Percentiles rank a stretch among this genome's conserved stretches.
Conservation (phyloP, 148 eudicot species). For the Cornus florida region DNA sequence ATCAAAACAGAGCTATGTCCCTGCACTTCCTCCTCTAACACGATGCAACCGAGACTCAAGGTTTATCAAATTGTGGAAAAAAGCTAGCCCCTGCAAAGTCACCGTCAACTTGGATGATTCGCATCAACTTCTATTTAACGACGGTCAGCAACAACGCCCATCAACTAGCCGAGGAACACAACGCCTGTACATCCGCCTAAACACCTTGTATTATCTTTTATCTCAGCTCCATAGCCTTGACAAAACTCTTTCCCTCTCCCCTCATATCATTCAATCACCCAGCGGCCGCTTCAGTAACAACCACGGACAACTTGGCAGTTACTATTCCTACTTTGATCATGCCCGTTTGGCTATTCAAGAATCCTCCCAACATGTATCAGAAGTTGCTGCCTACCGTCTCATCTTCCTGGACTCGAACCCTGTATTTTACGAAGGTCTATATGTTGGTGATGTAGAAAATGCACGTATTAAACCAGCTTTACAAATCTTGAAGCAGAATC, state of each 20-base stretch:
- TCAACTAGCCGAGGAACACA: conserved; percentile 96
- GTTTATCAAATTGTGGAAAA: conserved; percentile 64
- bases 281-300: conserved; percentile 28
- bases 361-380: conserved; percentile 64
- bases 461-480: conserved; percentile 63
- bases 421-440: conserved; percentile 66
- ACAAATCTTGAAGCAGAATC: conserved; percentile 71
- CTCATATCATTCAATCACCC: conserved; percentile 40
- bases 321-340: conserved; percentile 58
- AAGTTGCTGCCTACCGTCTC: conserved; percentile 80
- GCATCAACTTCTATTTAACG: conserved; percentile 30
- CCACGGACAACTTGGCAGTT: conserved; percentile 36
- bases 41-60: conserved; percentile 76
- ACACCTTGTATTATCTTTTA: conserved; percentile 78
- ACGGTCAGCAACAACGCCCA: conserved; percentile 70
- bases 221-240: conserved; percentile 71
- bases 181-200: conserved; percentile 88
- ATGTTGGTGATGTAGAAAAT: conserved; percentile 44
- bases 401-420: conserved; percentile 78
- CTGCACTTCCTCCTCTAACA: conserved; percentile 90
- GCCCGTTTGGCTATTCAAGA: conserved; percentile 47
- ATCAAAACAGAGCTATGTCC: conserved; percentile 85
- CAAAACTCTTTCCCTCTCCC: conserved; percentile 62
- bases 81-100: conserved; percentile 57
- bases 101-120: conserved; percentile 42